Percentiles rank a stretch among this genome's conserved stretches.
Evolutionary conservation across 148 eudicot genomes (phyloP).

Genomic region (Chenopodium formosanum): DNA sequence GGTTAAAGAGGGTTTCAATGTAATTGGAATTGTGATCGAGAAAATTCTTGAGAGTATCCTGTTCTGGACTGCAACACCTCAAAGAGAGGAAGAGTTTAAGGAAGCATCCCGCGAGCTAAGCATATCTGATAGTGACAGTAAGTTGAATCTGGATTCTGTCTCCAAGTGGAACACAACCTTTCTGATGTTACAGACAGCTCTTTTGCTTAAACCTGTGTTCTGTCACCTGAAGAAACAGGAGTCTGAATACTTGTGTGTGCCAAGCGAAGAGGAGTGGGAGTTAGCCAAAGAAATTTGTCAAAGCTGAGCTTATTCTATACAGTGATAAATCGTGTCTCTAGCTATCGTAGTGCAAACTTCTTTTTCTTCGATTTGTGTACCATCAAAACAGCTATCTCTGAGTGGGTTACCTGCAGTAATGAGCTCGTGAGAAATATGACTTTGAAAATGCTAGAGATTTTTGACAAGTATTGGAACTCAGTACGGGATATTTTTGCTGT

Average conservation of each 20-base stretch:
- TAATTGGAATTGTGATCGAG: neutral
- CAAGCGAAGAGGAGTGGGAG: slow-evolving; percentile 21
- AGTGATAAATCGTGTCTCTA: neutral
- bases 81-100: slow-evolving; percentile 14
- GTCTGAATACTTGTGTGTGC: slow-evolving; percentile 7
- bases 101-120: slow-evolving; percentile 3
- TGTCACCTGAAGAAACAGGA: slow-evolving; percentile 9
- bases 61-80: slow-evolving; percentile 17
- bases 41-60: slow-evolving; percentile 12
- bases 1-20: slow-evolving; percentile 6
- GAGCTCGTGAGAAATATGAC: slow-evolving; percentile 4
- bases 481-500: slow-evolving; percentile 10
- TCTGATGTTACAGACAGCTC: slow-evolving; percentile 14
- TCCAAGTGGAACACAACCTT: slow-evolving; percentile 24
- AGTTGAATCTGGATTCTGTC: slow-evolving; percentile 13
- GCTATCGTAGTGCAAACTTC: slow-evolving; percentile 2
- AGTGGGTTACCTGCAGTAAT: slow-evolving; percentile 12
- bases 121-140: neutral
- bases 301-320: slow-evolving; percentile 10
- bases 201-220: slow-evolving; percentile 11
- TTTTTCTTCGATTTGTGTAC: slow-evolving; percentile 7
- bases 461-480: slow-evolving; percentile 18
- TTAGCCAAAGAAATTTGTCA: slow-evolving; percentile 9
- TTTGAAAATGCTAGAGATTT: slow-evolving; percentile 17
- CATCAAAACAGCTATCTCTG: slow-evolving; percentile 1